phyloP scores from a whole-genome alignment of 1,284 basidiomycete genomes.

The Schizophyllum amplum region DNA sequence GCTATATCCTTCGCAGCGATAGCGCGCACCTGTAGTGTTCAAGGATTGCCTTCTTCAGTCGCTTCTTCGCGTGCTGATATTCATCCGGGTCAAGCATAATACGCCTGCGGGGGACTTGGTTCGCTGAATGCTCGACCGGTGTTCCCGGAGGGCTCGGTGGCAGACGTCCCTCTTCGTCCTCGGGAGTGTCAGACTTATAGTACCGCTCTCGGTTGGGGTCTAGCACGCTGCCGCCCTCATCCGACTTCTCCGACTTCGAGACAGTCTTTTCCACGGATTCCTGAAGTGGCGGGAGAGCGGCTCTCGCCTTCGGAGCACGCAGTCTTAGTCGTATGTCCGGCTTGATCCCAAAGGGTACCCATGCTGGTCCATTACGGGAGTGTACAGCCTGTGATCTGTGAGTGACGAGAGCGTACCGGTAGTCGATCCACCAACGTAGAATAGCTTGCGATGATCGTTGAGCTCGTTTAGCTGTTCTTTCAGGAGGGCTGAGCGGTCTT shows the following conservation, averaged over 20 bases:
- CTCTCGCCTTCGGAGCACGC: not conserved
- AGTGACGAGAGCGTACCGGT: too few relatives aligned
- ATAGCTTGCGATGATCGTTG: constrained; percentile 58
- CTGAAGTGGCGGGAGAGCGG: not conserved
- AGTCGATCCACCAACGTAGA: constrained; percentile 54
- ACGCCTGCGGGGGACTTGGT: not conserved
- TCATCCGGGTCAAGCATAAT: constrained; percentile 55
- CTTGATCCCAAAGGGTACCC: not conserved
- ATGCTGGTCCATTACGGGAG: not conserved
- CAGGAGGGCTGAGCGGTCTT: constrained; percentile 39
- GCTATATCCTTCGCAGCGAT: not conserved
- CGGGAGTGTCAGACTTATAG: not conserved
- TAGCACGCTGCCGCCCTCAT: too few relatives aligned
- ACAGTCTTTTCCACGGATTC: not conserved
- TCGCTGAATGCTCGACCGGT: not conserved
- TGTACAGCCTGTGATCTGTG: not conserved
- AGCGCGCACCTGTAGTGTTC: constrained; percentile 74
- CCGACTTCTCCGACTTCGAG: not conserved
- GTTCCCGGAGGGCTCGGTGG: not conserved
- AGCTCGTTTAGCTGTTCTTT: constrained; percentile 72
- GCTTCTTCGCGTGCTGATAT: constrained; percentile 77
- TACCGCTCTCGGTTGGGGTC: not conserved
- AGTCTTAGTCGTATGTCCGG: not conserved
- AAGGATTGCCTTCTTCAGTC: constrained; percentile 72
- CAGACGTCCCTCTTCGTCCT: not conserved